These are phyloP conservation scores for Evernia prunastri DNA, from an alignment of 495 filamentous ascomycete genomes.

Conservation along the genomic window DNA sequence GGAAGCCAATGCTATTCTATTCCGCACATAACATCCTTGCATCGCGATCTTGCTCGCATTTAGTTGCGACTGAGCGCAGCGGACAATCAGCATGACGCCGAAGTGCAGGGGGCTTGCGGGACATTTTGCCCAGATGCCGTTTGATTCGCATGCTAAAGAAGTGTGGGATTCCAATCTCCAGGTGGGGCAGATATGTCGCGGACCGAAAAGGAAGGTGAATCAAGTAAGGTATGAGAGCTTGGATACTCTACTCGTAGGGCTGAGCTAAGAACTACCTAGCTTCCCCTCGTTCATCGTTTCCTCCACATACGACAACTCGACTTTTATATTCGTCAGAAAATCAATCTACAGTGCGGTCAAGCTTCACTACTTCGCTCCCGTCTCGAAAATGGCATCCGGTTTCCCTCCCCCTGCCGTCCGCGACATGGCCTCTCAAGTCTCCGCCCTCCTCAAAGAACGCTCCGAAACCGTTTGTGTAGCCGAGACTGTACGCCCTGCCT, in stretches of 20 bases:
- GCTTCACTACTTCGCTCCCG: background rate
- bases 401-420: conserved; percentile 48
- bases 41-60: background rate
- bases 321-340: background rate
- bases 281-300: background rate
- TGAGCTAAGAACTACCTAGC: background rate
- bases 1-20: background rate
- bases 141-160: background rate
- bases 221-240: background rate
- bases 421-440: conserved; percentile 44
- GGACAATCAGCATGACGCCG: background rate
- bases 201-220: conserved; percentile 2
- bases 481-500: conserved; percentile 45
- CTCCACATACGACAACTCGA: background rate
- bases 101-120: background rate
- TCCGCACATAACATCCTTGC: background rate
- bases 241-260: too few species aligned
- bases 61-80: background rate
- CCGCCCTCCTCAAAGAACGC: conserved; percentile 43
- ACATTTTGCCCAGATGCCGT: background rate
- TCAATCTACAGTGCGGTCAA: background rate
- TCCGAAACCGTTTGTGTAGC: conserved; percentile 52
- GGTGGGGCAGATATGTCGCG: background rate
- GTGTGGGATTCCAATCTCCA: background rate
- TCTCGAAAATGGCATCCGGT: conserved; percentile 8